These are phyloP conservation scores for Lasiodiplodia sp. DNA, from an alignment of 2,329 filamentous ascomycete species.

Conservation along the genomic window DNA sequence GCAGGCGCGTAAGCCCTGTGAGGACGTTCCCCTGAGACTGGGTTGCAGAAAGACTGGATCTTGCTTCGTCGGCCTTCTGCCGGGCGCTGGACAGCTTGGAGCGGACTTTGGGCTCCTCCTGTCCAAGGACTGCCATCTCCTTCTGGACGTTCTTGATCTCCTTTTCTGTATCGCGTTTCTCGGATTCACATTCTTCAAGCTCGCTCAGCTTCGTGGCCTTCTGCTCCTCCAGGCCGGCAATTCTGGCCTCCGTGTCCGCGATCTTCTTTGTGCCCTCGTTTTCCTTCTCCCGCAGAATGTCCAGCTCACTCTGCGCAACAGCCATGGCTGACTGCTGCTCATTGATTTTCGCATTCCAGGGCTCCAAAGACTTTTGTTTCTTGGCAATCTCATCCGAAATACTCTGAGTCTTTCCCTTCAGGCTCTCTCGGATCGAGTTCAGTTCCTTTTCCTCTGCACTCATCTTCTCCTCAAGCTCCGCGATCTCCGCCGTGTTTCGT, in stretches of 20 bases:
- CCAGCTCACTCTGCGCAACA: conserved; percentile 91
- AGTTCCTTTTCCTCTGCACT: conserved; percentile 83
- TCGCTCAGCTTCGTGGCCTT: conserved; percentile 75
- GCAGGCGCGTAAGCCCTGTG: conserved; percentile 89
- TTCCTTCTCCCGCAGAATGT: conserved; percentile 87
- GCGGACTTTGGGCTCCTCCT: conserved; percentile 82
- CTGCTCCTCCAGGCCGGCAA: conserved; percentile 74
- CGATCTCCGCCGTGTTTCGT: conserved; percentile 76
- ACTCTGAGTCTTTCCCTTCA: conserved; percentile 95
- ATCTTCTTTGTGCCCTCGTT: conserved; percentile 86
- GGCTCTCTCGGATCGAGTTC: conserved; percentile 78
- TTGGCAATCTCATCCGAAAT: conserved; percentile 90
- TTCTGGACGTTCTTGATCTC: conserved; percentile 75
- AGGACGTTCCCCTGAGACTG: conserved; percentile 94
- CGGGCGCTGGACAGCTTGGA: conserved; percentile 86
- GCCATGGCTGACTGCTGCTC: conserved; percentile 94
- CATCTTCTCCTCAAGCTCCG: conserved; percentile 77
- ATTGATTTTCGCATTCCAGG: conserved; percentile 97
- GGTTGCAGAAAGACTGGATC: conserved; percentile 85
- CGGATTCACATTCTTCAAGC: conserved; percentile 75
- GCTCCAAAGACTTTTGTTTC: conserved; percentile 93
- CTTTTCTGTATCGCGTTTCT: conserved; percentile 76
- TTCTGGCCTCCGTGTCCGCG: conserved; percentile 82
- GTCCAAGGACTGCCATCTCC: conserved; percentile 74
- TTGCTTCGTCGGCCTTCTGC: conserved; percentile 95